A percentile compares a stretch with the other conserved stretches of the same genome.
phyloP scores from a whole-genome alignment of 1,139 yeast genomes.

The Insectozyma bohioensis region DNA sequence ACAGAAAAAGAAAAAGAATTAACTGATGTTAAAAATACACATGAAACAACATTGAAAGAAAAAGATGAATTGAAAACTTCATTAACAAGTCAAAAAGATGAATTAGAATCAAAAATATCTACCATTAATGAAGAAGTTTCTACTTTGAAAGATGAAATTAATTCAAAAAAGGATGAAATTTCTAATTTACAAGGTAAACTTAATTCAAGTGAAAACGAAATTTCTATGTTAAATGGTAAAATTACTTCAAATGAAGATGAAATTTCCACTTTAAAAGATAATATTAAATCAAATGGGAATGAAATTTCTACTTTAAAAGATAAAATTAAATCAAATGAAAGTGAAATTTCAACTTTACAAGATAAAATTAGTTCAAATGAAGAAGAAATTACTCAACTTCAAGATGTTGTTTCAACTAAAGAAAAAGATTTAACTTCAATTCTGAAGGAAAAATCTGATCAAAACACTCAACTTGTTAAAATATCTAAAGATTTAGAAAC shows the following conservation, averaged over 20 bases:
- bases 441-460: background rate
- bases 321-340: slow-evolving; percentile 3
- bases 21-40: too few species aligned
- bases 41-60: background rate
- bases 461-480: slow-evolving; percentile 1
- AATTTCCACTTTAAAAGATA: slow-evolving; percentile 5
- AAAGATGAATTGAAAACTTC: too few species aligned
- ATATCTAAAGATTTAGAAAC: slow-evolving; percentile 3
- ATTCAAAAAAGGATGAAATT: too few species aligned
- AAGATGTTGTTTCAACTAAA: slow-evolving; percentile 3
- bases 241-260: too few species aligned
- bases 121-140: too few species aligned
- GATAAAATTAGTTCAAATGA: background rate
- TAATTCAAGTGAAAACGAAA: too few species aligned
- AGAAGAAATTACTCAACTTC: slow-evolving; percentile 1
- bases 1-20: slow-evolving; percentile 7
- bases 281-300: slow-evolving; percentile 5
- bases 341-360: slow-evolving; percentile 2
- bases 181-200: too few species aligned
- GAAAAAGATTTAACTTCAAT: slow-evolving; percentile 5
- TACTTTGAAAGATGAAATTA: too few species aligned
- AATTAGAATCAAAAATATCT: too few species aligned
- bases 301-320: too few species aligned
- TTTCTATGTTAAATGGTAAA: too few species aligned
- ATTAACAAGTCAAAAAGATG: too few species aligned